Evolutionary conservation across 306 rosid genomes (phyloP).

Genomic region (Fragaria vesca): DNA sequence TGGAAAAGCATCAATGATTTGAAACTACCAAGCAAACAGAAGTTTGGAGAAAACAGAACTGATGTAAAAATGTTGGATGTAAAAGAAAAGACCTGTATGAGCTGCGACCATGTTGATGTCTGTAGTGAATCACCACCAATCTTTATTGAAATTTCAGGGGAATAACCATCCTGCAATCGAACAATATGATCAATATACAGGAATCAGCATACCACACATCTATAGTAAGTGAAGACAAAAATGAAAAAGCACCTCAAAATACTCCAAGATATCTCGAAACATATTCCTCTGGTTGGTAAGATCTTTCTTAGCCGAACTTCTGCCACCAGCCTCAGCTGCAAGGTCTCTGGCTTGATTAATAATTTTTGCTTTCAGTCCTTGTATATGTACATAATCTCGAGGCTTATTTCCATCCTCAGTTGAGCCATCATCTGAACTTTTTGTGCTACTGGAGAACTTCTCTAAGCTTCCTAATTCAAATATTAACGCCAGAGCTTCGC

Average conservation of each 20-base stretch:
- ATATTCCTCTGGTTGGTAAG: constrained; percentile 80
- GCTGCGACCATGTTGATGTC: constrained; percentile 75
- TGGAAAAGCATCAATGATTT: neutral
- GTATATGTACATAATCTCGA: constrained; percentile 53
- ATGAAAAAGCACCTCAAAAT: constrained; percentile 58
- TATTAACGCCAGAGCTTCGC: constrained; percentile 86
- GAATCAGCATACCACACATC: neutral
- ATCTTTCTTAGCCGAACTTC: constrained; percentile 84
- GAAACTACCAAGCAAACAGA: neutral
- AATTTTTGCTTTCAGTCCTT: constrained; percentile 78
- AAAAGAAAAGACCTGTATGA: constrained; percentile 61
- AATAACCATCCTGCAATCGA: constrained; percentile 54
- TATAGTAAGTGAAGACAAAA: constrained; percentile 4
- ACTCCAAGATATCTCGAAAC: constrained; percentile 74
- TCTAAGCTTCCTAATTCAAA: constrained; percentile 77
- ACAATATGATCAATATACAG: constrained; percentile 28
- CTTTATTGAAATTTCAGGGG: constrained; percentile 75
- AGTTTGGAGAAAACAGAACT: neutral
- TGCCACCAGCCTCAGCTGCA: constrained; percentile 87
- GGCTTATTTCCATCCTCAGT: constrained; percentile 51
- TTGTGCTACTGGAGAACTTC: constrained; percentile 49
- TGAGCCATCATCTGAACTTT: constrained; percentile 35
- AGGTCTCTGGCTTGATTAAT: constrained; percentile 75
- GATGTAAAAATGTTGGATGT: neutral
- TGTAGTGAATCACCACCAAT: constrained; percentile 71